A percentile compares a stretch with the other conserved stretches of the same genome.
Evolutionary conservation across 129 eudicot species (phyloP).

Genomic region (Artemisia annua): DNA sequence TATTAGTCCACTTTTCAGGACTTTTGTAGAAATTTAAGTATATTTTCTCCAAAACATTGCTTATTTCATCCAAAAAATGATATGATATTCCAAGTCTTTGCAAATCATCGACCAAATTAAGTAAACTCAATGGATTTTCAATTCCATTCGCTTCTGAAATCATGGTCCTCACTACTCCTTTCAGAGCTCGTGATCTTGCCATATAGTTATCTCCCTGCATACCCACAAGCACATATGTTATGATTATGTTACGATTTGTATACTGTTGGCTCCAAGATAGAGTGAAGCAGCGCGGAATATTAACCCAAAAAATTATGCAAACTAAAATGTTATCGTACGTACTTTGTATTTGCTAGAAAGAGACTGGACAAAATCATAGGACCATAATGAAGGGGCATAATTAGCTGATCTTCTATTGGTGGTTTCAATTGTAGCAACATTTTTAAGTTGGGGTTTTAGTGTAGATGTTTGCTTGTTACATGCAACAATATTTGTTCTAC

Average conservation of each 20-base stretch:
- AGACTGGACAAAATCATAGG: slow-evolving; percentile 10
- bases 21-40: slow-evolving; percentile 5
- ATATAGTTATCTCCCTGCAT: slow-evolving; percentile 18
- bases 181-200: slow-evolving; percentile 5
- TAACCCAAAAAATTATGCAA: not conserved
- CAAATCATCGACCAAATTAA: slow-evolving; percentile 36
- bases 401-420: slow-evolving; percentile 15
- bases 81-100: slow-evolving; percentile 45
- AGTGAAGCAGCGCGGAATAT: not conserved
- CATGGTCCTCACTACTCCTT: slow-evolving; percentile 24
- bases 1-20: not conserved
- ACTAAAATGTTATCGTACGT: not conserved
- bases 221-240: not conserved
- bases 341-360: slow-evolving; percentile 18
- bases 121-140: slow-evolving; percentile 5
- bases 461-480: not conserved
- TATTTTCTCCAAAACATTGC: slow-evolving; percentile 20
- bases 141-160: not conserved
- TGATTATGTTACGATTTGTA: not conserved
- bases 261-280: not conserved
- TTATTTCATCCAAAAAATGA: slow-evolving; percentile 32
- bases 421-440: not conserved
- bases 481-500: not conserved
- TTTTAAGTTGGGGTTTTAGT: not conserved
- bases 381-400: slow-evolving; percentile 17